Evolutionary conservation across 257 asterid genomes (phyloP).

Genomic region (Asclepias syriaca): DNA sequence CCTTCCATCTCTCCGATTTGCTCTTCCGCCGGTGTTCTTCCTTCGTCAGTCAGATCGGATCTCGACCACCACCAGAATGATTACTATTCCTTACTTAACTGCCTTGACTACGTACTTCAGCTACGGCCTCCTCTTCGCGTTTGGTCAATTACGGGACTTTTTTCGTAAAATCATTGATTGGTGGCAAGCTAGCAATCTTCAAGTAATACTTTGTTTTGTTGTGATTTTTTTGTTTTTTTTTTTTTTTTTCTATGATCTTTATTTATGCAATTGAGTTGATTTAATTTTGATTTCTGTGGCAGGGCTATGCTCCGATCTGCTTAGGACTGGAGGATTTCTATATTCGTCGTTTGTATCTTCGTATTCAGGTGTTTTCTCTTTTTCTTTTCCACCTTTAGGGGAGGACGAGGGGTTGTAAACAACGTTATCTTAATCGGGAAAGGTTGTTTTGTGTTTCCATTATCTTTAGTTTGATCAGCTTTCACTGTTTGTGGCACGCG

Average conservation of each 20-base stretch:
- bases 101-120: slow-evolving; percentile 95
- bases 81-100: slow-evolving; percentile 83
- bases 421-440: background rate
- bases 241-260: background rate
- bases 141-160: slow-evolving; percentile 91
- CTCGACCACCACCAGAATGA: slow-evolving; percentile 46
- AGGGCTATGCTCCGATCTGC: slow-evolving; percentile 99
- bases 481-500: background rate
- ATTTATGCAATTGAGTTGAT: slow-evolving; percentile 14
- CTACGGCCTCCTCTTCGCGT: slow-evolving; percentile 91
- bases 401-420: no score
- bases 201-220: slow-evolving; percentile 32
- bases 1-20: slow-evolving; percentile 11
- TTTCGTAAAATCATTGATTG: slow-evolving; percentile 67
- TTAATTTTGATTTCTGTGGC: slow-evolving; percentile 20
- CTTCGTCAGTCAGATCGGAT: slow-evolving; percentile 34
- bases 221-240: background rate
- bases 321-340: slow-evolving; percentile 99
- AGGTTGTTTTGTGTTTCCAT: no score
- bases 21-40: slow-evolving; percentile 23
- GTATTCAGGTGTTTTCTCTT: slow-evolving; percentile 62
- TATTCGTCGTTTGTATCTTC: slow-evolving; percentile 72
- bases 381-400: background rate
- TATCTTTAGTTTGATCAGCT: background rate
- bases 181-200: slow-evolving; percentile 67